Evolutionary conservation across 139 green algal genomes (phyloP), one percentile per base, ranked within the genome.

Genomic region (Chlorella sp.): DNA sequence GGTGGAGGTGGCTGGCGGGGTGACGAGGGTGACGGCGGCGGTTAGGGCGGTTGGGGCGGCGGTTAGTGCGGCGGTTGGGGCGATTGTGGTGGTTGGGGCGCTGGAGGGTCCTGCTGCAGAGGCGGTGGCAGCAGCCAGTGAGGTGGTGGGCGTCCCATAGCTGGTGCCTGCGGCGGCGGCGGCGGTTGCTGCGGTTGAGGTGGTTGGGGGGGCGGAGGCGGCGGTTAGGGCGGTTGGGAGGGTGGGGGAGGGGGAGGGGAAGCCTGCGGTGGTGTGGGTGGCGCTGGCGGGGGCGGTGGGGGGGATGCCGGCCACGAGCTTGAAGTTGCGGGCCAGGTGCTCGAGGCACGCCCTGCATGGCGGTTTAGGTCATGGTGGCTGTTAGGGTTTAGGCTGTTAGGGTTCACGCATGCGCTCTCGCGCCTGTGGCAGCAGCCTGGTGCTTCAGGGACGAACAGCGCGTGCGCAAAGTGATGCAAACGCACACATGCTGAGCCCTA

Each of bases 301-400:
- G 10, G 42, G 10, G 10, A 17, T 17, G 10, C 20, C 27, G 29
- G 51, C 10, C 1, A 90, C 74, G 0, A 51, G 26, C 22, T 63
- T 31, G 6, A 89, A 70, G 33, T 84, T 55, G n/a, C 61, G 30
- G 5, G 83, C 81, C 17, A 87, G 74, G 35, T 68, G 76, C 23
- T 78, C 66, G 29, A 90, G 72, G 35, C 75, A 74, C 29, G 67
- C 17, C 27, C 67, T 35, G 67, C 50, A 26, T 55, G 10, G 17
- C 30, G 86, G n/a, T n/a, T n/a, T n/a, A n/a, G n/a, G n/a, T n/a
- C n/a, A n/a, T n/a, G n/a, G n/a, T n/a, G n/a, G n/a, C n/a, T n/a
- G n/a, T n/a, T n/a, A n/a, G n/a, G n/a, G n/a, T n/a, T n/a, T n/a
- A n/a, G n/a, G n/a, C n/a, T n/a, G n/a, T n/a, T 55, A 26, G 50